phyloP scores from a whole-genome alignment of 1,139 yeast species.

The Candida labiduridarum region DNA sequence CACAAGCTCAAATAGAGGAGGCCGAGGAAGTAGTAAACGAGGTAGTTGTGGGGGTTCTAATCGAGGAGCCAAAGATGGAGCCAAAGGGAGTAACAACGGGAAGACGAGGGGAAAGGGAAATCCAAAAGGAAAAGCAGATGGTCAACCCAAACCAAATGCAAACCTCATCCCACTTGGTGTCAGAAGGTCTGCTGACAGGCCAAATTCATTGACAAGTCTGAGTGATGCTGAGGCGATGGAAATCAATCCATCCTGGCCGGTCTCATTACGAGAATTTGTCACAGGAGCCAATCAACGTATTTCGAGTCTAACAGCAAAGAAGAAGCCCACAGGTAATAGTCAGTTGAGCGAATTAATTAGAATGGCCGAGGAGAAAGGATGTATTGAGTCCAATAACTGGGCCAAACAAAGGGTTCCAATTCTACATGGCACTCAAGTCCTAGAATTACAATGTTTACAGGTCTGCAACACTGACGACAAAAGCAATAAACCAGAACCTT shows the following conservation, averaged over 20 bases:
- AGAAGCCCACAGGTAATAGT: background rate
- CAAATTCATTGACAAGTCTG: background rate
- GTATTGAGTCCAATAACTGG: background rate
- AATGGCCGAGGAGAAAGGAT: background rate
- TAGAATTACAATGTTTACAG: background rate
- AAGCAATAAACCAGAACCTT: background rate
- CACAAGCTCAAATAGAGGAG: no score
- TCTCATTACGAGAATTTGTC: background rate
- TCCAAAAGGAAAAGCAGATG: background rate
- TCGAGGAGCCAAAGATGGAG: no score
- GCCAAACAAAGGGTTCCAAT: background rate
- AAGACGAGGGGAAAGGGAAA: background rate
- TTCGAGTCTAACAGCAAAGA: no score
- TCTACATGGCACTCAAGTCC: background rate
- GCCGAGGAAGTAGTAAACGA: no score
- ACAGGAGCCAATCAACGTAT: background rate
- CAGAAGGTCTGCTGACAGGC: background rate
- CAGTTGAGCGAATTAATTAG: background rate
- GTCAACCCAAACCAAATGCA: background rate
- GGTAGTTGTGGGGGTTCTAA: no score
- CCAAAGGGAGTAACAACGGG: background rate
- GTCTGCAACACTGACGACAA: background rate
- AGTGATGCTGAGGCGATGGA: background rate
- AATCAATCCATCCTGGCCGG: background rate
- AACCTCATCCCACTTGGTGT: constrained; percentile 1